Percentiles rank a stretch among this genome's conserved stretches.
phyloP scores from a whole-genome alignment of 2,329 filamentous ascomycete species.

The Cladophialophora exuberans region DNA sequence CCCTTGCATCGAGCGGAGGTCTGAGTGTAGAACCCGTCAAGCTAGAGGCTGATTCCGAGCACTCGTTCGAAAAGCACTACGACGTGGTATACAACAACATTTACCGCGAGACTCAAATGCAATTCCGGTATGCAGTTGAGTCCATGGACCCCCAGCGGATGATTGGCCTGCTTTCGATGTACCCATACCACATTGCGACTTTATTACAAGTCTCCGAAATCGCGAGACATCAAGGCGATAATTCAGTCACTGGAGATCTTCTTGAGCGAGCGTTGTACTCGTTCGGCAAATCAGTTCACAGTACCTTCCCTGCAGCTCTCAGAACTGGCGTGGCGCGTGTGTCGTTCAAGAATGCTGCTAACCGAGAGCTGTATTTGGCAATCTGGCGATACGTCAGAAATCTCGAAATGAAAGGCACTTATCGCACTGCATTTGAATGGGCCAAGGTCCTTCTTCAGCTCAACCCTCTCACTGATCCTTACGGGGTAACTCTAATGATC shows the following conservation, averaged over 20 bases:
- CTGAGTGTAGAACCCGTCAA: conserved; percentile 74
- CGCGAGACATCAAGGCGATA: conserved; percentile 87
- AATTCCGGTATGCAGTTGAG: conserved; percentile 80
- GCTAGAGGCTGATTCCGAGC: conserved; percentile 46
- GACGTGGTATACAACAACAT: conserved; percentile 72
- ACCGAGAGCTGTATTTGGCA: conserved; percentile 89
- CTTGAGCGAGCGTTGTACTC: conserved; percentile 90
- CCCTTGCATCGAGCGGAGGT: conserved; percentile 74
- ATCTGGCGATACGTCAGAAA: conserved; percentile 87
- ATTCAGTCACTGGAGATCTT: conserved; percentile 81
- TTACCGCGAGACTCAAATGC: conserved; percentile 74
- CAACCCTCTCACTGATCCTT: conserved; percentile 74
- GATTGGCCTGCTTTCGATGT: conserved; percentile 71
- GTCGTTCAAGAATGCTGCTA: conserved; percentile 80
- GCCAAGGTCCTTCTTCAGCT: conserved; percentile 79
- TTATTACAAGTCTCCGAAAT: conserved; percentile 93
- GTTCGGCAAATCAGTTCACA: conserved; percentile 86
- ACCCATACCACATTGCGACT: conserved; percentile 90
- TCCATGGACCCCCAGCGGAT: conserved; percentile 82
- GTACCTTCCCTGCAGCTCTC: conserved; percentile 76
- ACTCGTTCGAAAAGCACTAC: conserved; percentile 70
- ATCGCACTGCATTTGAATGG: conserved; percentile 92
- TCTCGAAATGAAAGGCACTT: conserved; percentile 87
- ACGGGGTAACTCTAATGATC: conserved; percentile 77
- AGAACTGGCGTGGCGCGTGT: conserved; percentile 78